phyloP scores from a whole-genome alignment of 176 grass and related monocot species.

The Areca catechu region DNA sequence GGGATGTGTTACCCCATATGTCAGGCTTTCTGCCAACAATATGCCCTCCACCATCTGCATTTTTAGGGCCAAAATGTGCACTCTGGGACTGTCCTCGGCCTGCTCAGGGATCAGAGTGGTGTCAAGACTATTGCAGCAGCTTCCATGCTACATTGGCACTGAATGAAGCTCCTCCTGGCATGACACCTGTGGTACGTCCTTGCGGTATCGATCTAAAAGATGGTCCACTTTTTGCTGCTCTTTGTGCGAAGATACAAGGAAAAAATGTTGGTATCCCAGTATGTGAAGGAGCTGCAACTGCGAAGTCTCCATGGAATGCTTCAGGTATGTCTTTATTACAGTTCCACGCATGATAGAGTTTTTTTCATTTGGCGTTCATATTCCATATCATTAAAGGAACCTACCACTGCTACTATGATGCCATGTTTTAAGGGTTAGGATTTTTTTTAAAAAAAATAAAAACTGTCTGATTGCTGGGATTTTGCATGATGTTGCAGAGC shows the following conservation, averaged over 20 bases:
- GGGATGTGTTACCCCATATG: neutral
- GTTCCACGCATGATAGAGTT: neutral
- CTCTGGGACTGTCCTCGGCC: conserved; percentile 21
- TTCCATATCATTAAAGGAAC: no score
- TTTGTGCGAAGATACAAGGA: conserved; percentile 10
- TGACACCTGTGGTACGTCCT: conserved; percentile 18
- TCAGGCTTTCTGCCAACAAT: neutral
- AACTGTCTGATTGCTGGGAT: no score
- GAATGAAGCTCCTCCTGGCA: conserved; percentile 11
- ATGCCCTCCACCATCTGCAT: conserved; percentile 18
- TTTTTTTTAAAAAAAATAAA: no score
- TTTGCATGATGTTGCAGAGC: conserved; percentile 12
- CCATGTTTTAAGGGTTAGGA: no score
- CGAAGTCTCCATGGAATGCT: conserved; percentile 16
- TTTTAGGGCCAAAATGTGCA: conserved; percentile 15
- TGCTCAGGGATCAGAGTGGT: conserved; percentile 14
- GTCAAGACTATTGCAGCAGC: conserved; percentile 14
- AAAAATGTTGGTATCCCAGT: conserved; percentile 16
- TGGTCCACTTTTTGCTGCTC: conserved; percentile 16
- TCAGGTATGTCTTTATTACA: neutral
- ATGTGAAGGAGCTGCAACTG: conserved; percentile 17
- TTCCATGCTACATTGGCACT: conserved; percentile 19
- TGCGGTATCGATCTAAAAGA: conserved; percentile 16
- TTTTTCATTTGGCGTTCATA: neutral
- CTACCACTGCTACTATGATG: no score